These are phyloP conservation scores for Cubamyces sp. DNA, from an alignment of 768 basidiomycete species.

Conservation along the genomic window DNA sequence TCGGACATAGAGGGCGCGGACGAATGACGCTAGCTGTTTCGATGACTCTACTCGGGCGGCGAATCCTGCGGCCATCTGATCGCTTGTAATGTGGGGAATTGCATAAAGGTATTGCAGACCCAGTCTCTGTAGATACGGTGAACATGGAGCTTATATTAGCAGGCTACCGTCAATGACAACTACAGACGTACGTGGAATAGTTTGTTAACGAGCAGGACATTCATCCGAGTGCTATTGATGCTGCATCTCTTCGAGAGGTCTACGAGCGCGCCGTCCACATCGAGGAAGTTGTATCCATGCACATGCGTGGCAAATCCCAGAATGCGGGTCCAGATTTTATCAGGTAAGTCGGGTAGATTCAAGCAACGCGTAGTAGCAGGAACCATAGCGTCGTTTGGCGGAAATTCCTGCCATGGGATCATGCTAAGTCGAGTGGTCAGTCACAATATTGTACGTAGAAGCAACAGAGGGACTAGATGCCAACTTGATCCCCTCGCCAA, in stretches of 20 bases:
- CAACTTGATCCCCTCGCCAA: slow-evolving; percentile 8
- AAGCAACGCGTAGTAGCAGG: background rate
- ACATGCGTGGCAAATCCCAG: slow-evolving; percentile 1
- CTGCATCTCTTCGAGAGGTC: background rate
- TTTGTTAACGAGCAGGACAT: slow-evolving; percentile 3
- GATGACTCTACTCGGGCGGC: background rate
- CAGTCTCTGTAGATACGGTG: background rate
- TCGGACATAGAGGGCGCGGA: background rate
- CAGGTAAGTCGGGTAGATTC: background rate
- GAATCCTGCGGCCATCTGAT: background rate
- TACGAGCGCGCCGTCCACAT: background rate
- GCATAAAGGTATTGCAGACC: slow-evolving; percentile 1
- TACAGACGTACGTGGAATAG: background rate
- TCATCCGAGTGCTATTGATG: background rate
- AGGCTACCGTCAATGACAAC: background rate
- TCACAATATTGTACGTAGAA: background rate
- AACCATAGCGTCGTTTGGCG: background rate
- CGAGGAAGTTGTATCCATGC: slow-evolving; percentile 1
- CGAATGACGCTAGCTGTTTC: background rate
- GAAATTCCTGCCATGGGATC: background rate
- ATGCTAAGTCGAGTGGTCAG: background rate
- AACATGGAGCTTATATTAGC: background rate
- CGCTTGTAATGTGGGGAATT: background rate
- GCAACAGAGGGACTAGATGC: background rate
- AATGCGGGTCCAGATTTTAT: slow-evolving; percentile 11